Conservation (phyloP, 2,329 filamentous ascomycete species). For the Sclerotinia nivalis region DNA sequence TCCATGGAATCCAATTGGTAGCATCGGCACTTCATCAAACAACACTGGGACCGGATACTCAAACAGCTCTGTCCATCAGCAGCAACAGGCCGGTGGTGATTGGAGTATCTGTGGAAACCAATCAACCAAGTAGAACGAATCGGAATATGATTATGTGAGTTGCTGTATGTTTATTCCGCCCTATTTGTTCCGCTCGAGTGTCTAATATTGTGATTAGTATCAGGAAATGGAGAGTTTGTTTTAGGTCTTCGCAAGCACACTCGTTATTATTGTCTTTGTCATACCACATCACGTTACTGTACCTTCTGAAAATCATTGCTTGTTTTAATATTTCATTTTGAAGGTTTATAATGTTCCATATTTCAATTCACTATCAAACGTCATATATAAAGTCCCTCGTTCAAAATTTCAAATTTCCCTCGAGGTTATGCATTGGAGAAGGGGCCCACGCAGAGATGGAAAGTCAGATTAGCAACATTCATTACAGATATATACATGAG, state of each 20-base stretch:
- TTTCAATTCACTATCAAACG: neutral
- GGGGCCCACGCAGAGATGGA: too few relatives aligned
- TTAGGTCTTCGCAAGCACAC: neutral
- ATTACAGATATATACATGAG: neutral
- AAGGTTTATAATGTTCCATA: neutral
- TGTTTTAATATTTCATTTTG: neutral
- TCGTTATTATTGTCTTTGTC: neutral
- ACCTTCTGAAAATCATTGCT: neutral
- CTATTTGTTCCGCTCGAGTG: neutral
- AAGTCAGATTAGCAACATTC: neutral
- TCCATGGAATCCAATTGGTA: slow-evolving; percentile 9
- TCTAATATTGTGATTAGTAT: too few relatives aligned
- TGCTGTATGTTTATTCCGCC: neutral
- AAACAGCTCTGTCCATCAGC: neutral
- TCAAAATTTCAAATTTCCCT: neutral
- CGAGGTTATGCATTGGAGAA: neutral
- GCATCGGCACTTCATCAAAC: neutral
- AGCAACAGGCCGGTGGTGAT: neutral
- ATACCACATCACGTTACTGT: neutral
- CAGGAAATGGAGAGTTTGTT: neutral
- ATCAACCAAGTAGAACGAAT: neutral
- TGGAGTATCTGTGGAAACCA: slow-evolving; percentile 14
- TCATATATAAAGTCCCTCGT: neutral
- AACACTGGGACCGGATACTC: too few relatives aligned
- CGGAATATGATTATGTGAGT: neutral